These are phyloP conservation scores for Clitopilus passeckerianus DNA, from an alignment of 768 basidiomycete species.

Conservation along the genomic window DNA sequence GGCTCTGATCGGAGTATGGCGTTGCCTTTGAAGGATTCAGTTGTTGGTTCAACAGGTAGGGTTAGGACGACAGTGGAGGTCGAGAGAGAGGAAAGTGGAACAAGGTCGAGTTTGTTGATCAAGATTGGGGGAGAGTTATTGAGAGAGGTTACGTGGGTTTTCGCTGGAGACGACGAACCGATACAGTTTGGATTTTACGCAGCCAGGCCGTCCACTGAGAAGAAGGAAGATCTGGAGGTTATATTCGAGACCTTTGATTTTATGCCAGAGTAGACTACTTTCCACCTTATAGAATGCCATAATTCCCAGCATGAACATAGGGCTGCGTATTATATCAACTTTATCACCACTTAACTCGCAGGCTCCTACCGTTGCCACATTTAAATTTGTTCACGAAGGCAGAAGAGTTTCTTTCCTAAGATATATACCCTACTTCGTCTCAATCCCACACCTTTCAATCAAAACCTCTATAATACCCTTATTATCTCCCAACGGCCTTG, in stretches of 20 bases:
- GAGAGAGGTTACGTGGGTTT: constrained; percentile 15
- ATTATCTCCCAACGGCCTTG: constrained; percentile 3
- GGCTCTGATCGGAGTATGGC: constrained; percentile 15
- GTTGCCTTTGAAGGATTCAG: constrained; percentile 4
- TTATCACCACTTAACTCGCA: no score
- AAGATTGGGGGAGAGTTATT: constrained; percentile 12
- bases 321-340: no score
- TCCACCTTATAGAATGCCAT: no score
- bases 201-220: constrained; percentile 5
- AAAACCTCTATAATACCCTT: not conserved
- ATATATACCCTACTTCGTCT: not conserved
- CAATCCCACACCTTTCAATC: not conserved
- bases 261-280: not conserved
- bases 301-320: no score
- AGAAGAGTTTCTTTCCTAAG: not conserved
- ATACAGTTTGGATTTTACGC: constrained; percentile 13
- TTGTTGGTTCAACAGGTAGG: not conserved
- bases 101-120: constrained; percentile 11
- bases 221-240: not conserved
- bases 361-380: no score
- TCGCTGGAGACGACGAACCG: constrained; percentile 6
- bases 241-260: not conserved
- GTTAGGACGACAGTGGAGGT: constrained; percentile 10
- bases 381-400: no score
- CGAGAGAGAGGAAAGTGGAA: constrained; percentile 12